Evolutionary conservation across 1,284 basidiomycete species (phyloP).

Genomic region (Tausonia pullulans): DNA sequence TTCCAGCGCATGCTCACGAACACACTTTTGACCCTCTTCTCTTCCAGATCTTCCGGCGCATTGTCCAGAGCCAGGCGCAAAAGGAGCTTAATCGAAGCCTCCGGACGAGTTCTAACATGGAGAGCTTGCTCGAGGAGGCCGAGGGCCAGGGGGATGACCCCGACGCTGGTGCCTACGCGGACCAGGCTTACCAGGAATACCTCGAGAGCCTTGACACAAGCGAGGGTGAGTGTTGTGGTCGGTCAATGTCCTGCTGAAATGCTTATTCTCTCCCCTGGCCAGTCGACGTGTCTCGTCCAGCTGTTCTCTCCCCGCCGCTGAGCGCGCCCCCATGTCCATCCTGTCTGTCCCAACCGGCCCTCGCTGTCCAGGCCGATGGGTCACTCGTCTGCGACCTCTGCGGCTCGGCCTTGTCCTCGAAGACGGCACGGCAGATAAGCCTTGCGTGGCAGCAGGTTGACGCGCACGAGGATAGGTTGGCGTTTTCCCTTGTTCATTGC

Average conservation of each 20-base stretch:
- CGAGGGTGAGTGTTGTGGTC: neutral
- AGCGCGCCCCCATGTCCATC: neutral
- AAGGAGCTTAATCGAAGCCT: neutral
- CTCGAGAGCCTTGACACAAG: neutral
- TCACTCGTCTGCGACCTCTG: neutral
- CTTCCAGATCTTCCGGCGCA: neutral
- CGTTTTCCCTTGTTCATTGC: too few relatives aligned
- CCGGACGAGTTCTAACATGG: neutral
- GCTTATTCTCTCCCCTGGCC: neutral
- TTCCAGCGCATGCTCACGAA: neutral
- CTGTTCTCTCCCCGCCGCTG: neutral
- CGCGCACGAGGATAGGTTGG: neutral
- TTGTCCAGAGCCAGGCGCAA: neutral
- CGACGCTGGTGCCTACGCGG: neutral
- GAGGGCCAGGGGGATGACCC: neutral
- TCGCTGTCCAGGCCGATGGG: neutral
- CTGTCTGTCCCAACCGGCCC: neutral
- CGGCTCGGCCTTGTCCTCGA: neutral
- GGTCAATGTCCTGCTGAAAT: neutral
- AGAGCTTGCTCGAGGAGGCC: neutral
- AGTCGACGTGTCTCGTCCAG: neutral
- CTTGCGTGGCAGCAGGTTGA: neutral
- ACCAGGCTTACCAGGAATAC: slow-evolving; percentile 1
- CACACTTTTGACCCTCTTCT: too few relatives aligned
- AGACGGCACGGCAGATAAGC: neutral